phyloP scores from a whole-genome alignment of 768 basidiomycete species.

The Mycena kentingensis region DNA sequence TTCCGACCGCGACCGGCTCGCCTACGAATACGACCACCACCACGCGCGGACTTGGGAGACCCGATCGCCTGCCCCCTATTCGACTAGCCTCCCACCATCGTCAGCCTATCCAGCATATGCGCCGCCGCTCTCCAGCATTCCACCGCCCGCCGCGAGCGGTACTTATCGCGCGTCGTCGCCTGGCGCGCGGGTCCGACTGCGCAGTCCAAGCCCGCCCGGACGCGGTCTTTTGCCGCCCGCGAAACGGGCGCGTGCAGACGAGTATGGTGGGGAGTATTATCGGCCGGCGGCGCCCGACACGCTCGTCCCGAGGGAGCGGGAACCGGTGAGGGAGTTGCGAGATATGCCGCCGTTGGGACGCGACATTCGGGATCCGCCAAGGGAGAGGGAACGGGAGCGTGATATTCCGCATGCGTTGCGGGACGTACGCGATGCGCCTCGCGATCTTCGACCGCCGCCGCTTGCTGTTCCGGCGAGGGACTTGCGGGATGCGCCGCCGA shows the following conservation, averaged over 20 bases:
- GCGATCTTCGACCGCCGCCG: background rate
- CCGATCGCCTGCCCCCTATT: background rate
- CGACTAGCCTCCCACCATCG: background rate
- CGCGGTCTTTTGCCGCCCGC: constrained; percentile 12
- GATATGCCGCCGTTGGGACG: constrained; percentile 1
- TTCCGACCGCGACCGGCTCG: constrained; percentile 1
- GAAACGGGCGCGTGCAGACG: constrained; percentile 13
- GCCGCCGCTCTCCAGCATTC: constrained; percentile 8
- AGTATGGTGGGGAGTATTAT: constrained; percentile 16
- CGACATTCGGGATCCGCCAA: background rate
- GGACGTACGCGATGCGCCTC: background rate
- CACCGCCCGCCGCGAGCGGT: constrained; percentile 20
- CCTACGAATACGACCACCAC: background rate
- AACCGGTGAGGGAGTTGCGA: background rate
- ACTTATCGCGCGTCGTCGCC: constrained; percentile 13
- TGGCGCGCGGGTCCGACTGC: constrained; percentile 14
- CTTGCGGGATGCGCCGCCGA: background rate
- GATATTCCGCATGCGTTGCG: background rate
- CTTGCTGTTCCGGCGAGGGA: background rate
- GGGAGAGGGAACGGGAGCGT: background rate
- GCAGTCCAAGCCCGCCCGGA: constrained; percentile 19
- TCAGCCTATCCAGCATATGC: constrained; percentile 13
- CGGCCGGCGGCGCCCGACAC: constrained; percentile 3
- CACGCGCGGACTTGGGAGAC: background rate
- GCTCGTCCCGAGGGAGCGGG: background rate